Percentiles rank a stretch among this genome's conserved stretches.
These are phyloP conservation scores for Ceratobasidium sp. DNA, from an alignment of 1,284 basidiomycete genomes.

Conservation along the genomic window DNA sequence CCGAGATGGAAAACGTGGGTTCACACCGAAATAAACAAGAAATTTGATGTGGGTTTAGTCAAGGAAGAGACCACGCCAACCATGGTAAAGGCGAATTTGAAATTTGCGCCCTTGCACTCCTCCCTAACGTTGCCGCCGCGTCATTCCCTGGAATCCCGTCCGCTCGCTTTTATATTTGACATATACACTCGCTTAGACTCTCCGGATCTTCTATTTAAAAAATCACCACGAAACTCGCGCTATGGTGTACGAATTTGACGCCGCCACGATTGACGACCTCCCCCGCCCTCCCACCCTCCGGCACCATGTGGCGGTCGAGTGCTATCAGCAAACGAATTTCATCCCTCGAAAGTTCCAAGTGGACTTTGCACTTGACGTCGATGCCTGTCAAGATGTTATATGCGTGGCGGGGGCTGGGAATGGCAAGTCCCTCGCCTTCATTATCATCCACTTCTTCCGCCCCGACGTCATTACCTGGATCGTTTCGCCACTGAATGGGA, in stretches of 20 bases:
- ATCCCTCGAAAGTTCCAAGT: neutral
- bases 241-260: neutral
- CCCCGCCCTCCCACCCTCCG: neutral
- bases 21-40: neutral
- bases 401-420: conserved; percentile 14
- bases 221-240: neutral
- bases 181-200: neutral
- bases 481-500: neutral
- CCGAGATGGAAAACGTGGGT: neutral
- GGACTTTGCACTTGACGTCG: neutral
- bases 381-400: neutral
- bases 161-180: neutral
- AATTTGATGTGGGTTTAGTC: too few relatives aligned
- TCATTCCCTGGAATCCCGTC: neutral
- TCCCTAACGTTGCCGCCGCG: neutral
- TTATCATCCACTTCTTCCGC: neutral
- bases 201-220: neutral
- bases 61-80: neutral
- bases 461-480: conserved; percentile 6
- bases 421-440: conserved; percentile 12
- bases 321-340: neutral
- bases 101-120: neutral
- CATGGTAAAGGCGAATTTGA: neutral
- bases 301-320: neutral
- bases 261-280: neutral